phyloP scores from a whole-genome alignment of 805 yeast genomes.

The Wickerhamia fluorescens region DNA sequence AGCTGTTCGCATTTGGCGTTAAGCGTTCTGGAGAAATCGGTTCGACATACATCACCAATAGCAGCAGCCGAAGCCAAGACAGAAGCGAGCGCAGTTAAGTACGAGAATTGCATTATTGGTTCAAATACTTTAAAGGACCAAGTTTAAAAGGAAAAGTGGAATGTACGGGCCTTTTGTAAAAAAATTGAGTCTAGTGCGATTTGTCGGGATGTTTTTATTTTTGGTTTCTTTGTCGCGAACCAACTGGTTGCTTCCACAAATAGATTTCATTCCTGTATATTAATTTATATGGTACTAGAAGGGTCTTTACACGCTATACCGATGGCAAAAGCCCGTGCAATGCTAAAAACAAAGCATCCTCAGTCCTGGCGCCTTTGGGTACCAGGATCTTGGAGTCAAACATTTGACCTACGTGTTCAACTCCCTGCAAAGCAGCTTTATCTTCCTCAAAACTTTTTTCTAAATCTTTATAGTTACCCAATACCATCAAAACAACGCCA shows the following conservation, averaged over 20 bases:
- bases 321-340: no score
- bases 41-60: conserved; percentile 52
- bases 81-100: conserved; percentile 41
- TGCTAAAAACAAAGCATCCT: conserved; percentile 63
- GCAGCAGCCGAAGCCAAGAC: conserved; percentile 47
- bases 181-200: no score
- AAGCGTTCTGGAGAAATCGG: background rate
- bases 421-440: conserved; percentile 42
- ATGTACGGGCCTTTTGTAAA: no score
- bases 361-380: conserved; percentile 54
- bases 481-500: conserved; percentile 44
- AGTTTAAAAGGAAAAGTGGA: no score
- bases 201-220: no score
- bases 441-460: conserved; percentile 47
- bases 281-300: no score
- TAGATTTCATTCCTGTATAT: background rate
- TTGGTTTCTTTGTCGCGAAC: conserved; percentile 2
- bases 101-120: conserved; percentile 30
- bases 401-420: conserved; percentile 50
- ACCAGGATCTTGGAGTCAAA: conserved; percentile 58
- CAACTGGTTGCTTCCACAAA: background rate
- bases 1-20: no score
- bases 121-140: no score
- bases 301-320: no score
- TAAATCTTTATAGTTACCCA: conserved; percentile 58